Percentiles rank a stretch among this genome's conserved stretches.
phyloP scores from a whole-genome alignment of 2,329 filamentous ascomycete genomes.

The Clarireedia monteithiana region DNA sequence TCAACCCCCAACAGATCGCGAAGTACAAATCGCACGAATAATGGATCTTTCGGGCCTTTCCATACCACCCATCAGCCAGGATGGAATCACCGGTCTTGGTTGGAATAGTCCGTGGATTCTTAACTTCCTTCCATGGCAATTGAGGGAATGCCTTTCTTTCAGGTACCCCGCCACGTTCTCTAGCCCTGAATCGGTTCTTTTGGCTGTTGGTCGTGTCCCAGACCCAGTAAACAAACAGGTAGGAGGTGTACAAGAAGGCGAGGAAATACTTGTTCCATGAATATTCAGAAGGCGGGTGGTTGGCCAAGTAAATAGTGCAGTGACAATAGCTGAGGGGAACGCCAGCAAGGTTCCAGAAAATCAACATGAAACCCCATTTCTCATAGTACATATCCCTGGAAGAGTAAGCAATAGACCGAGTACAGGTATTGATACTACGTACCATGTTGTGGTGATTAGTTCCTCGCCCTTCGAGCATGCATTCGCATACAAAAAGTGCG shows the following conservation, averaged over 20 bases:
- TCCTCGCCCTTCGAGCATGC: constrained; percentile 90
- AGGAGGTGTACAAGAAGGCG: constrained; percentile 56
- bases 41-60: constrained; percentile 70
- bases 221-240: constrained; percentile 79
- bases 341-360: constrained; percentile 92
- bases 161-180: constrained; percentile 63
- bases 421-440: constrained; percentile 10
- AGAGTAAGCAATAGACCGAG: background rate
- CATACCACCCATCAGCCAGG: constrained; percentile 81
- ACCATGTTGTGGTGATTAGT: constrained; percentile 80
- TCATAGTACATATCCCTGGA: constrained; percentile 86
- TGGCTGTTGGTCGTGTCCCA: constrained; percentile 92
- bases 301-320: constrained; percentile 83
- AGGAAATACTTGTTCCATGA: constrained; percentile 66
- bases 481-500: constrained; percentile 87
- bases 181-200: constrained; percentile 84
- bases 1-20: constrained; percentile 69
- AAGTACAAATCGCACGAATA: constrained; percentile 78
- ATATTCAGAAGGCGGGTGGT: constrained; percentile 68
- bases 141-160: constrained; percentile 79
- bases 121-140: constrained; percentile 77
- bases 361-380: constrained; percentile 94
- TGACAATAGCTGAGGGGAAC: constrained; percentile 88
- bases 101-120: constrained; percentile 72
- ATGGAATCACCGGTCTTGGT: constrained; percentile 68